Base-by-base conservation (phyloP, 495 filamentous ascomycete genomes). In the Tetracladium marchalianum region DNA sequence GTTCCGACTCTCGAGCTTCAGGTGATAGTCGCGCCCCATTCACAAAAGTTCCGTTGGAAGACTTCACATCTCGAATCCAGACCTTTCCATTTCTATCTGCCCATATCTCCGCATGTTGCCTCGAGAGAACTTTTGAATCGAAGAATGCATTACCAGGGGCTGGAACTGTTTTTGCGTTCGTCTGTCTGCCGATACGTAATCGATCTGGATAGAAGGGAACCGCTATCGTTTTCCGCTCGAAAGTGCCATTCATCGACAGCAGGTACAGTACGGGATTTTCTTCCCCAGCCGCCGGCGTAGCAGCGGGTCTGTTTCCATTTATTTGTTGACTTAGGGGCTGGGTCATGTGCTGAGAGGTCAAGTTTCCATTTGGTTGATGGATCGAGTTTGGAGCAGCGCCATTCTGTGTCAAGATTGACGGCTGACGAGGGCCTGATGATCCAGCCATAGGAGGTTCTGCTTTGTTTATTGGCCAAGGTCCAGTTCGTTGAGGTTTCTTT, bases 41-140 rank as follows among this genome's bases (percentile, higher is more conserved):
- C 43, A 98, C 90, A 63, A 98, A 98, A 0, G 92, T 98, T 35
- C 92, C 92, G 56, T 98, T 98, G 2, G 92, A 97, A 4, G 92
- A 97, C 62, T 95, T 97, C 52, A 98, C 84, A 66, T 98, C 92
- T 31, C 88, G 80, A 55, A 98, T 97, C 80, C 81, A 97, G 43
- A 98, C 80, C 58, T 92, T 94, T 11, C 92, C 90, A 51, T 73
- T 75, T 46, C 80, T 74, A 42, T 96, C 89, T 17, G 90, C 90
- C 87, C 87, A 98, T 13, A 97, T 78, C 52, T 98, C 92, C 12
- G 92, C 92, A 66, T 98, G 92, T 62, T 95, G 90, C 48, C 92
- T 73, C 31, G 90, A 96, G 11, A 98, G 76, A 32, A 98, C 92
- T 59, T 98, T 98, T 13, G 89, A 95, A 62, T 98, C 92, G 58